Evolutionary conservation across 495 filamentous ascomycete species (phyloP).

Genomic region (Trichodelitschia bisporula): DNA sequence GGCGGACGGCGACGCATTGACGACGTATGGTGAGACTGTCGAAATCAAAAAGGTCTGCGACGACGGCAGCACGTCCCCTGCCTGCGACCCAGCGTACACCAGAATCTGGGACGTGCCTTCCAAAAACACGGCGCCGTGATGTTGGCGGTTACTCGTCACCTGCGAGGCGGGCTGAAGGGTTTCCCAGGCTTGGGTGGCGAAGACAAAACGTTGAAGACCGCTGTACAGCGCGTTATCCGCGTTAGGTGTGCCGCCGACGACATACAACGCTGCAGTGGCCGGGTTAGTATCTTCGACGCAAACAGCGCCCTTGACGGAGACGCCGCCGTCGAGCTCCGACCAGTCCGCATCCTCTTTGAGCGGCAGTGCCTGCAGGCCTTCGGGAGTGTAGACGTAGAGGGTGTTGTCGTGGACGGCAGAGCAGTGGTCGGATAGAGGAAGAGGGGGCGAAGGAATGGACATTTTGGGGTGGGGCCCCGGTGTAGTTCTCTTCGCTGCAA

Average conservation of each 20-base stretch:
- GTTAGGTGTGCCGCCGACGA: constrained; percentile 50
- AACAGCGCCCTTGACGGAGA: constrained; percentile 43
- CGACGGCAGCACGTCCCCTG: constrained; percentile 15
- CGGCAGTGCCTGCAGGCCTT: constrained; percentile 49
- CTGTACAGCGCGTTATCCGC: constrained; percentile 28
- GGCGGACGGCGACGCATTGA: constrained; percentile 23
- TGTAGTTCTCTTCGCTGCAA: too few species aligned
- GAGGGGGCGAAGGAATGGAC: constrained; percentile 23
- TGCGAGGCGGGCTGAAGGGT: constrained; percentile 25
- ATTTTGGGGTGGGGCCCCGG: too few species aligned
- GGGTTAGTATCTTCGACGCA: constrained; percentile 40
- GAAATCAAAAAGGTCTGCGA: constrained; percentile 55
- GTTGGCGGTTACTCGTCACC: constrained; percentile 40
- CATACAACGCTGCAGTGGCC: constrained; percentile 50
- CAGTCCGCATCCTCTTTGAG: constrained; percentile 46
- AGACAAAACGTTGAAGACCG: constrained; percentile 69
- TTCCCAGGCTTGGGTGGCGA: constrained; percentile 53
- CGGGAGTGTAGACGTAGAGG: constrained; percentile 58
- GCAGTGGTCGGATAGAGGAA: constrained; percentile 48
- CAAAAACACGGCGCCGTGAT: constrained; percentile 58
- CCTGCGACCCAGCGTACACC: constrained; percentile 53
- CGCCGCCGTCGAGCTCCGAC: constrained; percentile 34
- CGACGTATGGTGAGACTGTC: constrained; percentile 30
- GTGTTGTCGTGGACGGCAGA: constrained; percentile 62
- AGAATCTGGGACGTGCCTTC: constrained; percentile 45